A percentile compares a stretch with the other conserved stretches of the same genome.
These are phyloP conservation scores for Globisporangium cystogenes DNA, from an alignment of 352 stramenopile species.

Conservation along the genomic window DNA sequence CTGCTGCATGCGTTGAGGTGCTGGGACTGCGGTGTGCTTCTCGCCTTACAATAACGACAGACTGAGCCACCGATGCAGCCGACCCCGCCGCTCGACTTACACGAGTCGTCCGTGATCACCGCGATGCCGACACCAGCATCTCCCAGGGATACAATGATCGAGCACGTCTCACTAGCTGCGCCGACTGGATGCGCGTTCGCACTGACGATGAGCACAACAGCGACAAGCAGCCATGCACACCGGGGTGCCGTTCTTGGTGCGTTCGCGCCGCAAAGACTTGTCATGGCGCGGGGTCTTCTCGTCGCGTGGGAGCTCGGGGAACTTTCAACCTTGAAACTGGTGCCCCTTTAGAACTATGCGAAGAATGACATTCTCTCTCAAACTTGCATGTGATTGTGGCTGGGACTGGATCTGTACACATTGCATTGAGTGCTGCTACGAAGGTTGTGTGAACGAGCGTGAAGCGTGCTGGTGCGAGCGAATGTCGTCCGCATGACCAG, in stretches of 20 bases:
- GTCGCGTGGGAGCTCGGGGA: too few relatives aligned
- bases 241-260: too few relatives aligned
- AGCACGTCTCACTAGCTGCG: not conserved
- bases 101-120: slow-evolving; percentile 19
- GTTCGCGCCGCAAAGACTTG: not conserved
- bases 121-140: slow-evolving; percentile 23
- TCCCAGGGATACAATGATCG: slow-evolving; percentile 5
- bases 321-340: too few relatives aligned
- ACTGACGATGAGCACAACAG: not conserved
- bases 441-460: too few relatives aligned
- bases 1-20: slow-evolving; percentile 1
- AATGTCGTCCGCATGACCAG: too few relatives aligned
- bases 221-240: not conserved
- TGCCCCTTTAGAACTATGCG: too few relatives aligned
- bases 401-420: too few relatives aligned
- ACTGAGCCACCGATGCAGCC: slow-evolving; percentile 6
- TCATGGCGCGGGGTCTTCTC: not conserved
- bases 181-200: not conserved
- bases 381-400: too few relatives aligned
- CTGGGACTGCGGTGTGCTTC: slow-evolving; percentile 9
- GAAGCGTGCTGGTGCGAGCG: too few relatives aligned
- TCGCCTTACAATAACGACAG: slow-evolving; percentile 12
- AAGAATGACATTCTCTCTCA: too few relatives aligned
- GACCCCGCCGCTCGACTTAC: slow-evolving; percentile 6
- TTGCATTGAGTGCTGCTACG: too few relatives aligned